Conservation (phyloP, 2,329 filamentous ascomycete genomes). For the Bipolaris cookei region DNA sequence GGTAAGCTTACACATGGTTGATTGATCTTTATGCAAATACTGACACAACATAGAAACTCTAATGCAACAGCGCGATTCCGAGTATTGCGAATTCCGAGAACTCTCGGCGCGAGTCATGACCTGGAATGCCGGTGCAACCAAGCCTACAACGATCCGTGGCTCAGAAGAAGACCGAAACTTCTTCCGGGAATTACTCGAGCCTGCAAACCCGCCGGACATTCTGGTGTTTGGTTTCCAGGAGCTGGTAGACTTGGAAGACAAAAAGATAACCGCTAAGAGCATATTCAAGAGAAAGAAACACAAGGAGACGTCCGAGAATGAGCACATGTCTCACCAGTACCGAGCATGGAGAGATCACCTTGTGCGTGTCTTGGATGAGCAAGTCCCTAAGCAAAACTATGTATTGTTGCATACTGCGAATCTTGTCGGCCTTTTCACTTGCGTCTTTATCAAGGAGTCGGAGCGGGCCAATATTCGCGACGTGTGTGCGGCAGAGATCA, state of each 20-base stretch:
- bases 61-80: conserved; percentile 82
- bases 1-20: conserved; percentile 51
- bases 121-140: conserved; percentile 97
- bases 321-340: conserved; percentile 96
- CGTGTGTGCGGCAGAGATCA: conserved; percentile 81
- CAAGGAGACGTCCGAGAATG: conserved; percentile 82
- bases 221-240: conserved; percentile 97
- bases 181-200: conserved; percentile 77
- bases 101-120: conserved; percentile 82
- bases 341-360: conserved; percentile 95
- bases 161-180: conserved; percentile 75
- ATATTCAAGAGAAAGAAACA: conserved; percentile 79
- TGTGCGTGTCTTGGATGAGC: conserved; percentile 79
- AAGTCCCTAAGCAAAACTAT: conserved; percentile 80
- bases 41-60: conserved; percentile 65
- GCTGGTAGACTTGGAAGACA: conserved; percentile 96
- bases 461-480: conserved; percentile 78
- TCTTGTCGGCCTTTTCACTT: conserved; percentile 93
- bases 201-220: conserved; percentile 83
- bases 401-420: conserved; percentile 86
- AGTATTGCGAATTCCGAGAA: conserved; percentile 86
- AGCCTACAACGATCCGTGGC: conserved; percentile 80
- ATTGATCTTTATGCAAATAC: conserved; percentile 16
- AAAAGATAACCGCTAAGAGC: conserved; percentile 95
- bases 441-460: conserved; percentile 87